phyloP scores from a whole-genome alignment of 805 yeast species.

The Wickerhamomyces tratensis region DNA sequence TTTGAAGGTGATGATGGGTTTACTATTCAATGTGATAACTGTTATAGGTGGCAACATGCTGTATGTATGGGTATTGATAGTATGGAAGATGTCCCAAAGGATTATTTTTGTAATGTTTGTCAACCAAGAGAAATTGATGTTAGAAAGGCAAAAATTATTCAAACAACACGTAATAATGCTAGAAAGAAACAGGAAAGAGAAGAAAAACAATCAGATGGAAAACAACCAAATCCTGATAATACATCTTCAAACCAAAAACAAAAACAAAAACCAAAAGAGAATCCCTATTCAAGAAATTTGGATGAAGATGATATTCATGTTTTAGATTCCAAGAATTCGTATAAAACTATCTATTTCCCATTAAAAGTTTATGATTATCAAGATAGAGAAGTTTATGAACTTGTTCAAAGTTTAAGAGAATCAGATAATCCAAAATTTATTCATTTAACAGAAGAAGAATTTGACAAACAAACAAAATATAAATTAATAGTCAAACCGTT shows the following conservation, averaged over 20 bases:
- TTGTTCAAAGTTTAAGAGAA: slow-evolving; percentile 29
- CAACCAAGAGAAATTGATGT: slow-evolving; percentile 41
- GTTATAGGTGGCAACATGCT: slow-evolving; percentile 94
- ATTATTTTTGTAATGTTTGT: slow-evolving; percentile 73
- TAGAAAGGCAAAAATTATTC: slow-evolving; percentile 31
- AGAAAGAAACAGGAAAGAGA: slow-evolving; percentile 9
- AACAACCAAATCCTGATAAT: background rate
- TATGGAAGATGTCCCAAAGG: slow-evolving; percentile 72
- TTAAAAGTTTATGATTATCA: slow-evolving; percentile 29
- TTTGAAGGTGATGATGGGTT: slow-evolving; percentile 86
- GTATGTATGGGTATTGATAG: slow-evolving; percentile 74
- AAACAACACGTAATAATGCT: slow-evolving; percentile 17
- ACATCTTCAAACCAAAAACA: slow-evolving; percentile 9
- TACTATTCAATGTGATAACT: slow-evolving; percentile 88
- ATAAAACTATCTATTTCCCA: slow-evolving; percentile 22
- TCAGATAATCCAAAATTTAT: slow-evolving; percentile 7
- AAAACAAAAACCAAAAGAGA: slow-evolving; percentile 5
- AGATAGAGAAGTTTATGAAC: slow-evolving; percentile 31
- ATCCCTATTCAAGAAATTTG: slow-evolving; percentile 20
- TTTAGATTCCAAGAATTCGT: slow-evolving; percentile 26
- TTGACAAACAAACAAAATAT: slow-evolving; percentile 17
- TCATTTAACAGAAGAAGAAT: slow-evolving; percentile 16
- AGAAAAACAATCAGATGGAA: slow-evolving; percentile 3
- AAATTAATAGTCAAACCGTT: slow-evolving; percentile 42
- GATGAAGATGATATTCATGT: slow-evolving; percentile 24